phyloP scores from a whole-genome alignment of 2,329 filamentous ascomycete species.

The Alternaria brassicae region DNA sequence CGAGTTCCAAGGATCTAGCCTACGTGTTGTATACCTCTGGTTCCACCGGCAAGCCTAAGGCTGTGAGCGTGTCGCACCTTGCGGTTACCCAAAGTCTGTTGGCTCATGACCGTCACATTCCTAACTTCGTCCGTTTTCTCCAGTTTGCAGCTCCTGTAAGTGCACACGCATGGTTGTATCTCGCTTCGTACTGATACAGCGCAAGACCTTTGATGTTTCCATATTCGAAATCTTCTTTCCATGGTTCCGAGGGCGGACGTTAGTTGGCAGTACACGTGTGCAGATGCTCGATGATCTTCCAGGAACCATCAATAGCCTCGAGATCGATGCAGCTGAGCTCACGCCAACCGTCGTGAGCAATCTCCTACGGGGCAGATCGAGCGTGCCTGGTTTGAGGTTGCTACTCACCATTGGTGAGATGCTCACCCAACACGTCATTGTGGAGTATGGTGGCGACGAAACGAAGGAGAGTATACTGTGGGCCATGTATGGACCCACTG shows the following conservation, averaged over 20 bases:
- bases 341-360: slow-evolving; percentile 87
- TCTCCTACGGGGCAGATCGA: slow-evolving; percentile 70
- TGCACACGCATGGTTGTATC: not conserved
- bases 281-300: slow-evolving; percentile 79
- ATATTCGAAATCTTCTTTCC: slow-evolving; percentile 96
- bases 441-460: slow-evolving; percentile 74
- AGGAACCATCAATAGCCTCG: slow-evolving; percentile 66
- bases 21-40: slow-evolving; percentile 96
- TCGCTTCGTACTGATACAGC: slow-evolving; percentile 2
- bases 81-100: slow-evolving; percentile 83
- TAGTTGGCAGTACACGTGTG: slow-evolving; percentile 73
- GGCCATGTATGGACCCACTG: slow-evolving; percentile 94
- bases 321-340: slow-evolving; percentile 84
- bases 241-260: slow-evolving; percentile 72
- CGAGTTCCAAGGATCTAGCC: slow-evolving; percentile 61
- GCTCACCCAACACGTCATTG: slow-evolving; percentile 78
- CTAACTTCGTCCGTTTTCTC: slow-evolving; percentile 77
- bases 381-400: slow-evolving; percentile 71
- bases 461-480: slow-evolving; percentile 71
- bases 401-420: slow-evolving; percentile 92
- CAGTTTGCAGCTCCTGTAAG: slow-evolving; percentile 80
- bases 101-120: slow-evolving; percentile 80
- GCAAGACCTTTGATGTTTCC: slow-evolving; percentile 83
- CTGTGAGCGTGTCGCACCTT: slow-evolving; percentile 79
- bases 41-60: slow-evolving; percentile 88